These are phyloP conservation scores for Lagenidium sp. DNA, from an alignment of 352 stramenopile genomes.

Conservation along the genomic window DNA sequence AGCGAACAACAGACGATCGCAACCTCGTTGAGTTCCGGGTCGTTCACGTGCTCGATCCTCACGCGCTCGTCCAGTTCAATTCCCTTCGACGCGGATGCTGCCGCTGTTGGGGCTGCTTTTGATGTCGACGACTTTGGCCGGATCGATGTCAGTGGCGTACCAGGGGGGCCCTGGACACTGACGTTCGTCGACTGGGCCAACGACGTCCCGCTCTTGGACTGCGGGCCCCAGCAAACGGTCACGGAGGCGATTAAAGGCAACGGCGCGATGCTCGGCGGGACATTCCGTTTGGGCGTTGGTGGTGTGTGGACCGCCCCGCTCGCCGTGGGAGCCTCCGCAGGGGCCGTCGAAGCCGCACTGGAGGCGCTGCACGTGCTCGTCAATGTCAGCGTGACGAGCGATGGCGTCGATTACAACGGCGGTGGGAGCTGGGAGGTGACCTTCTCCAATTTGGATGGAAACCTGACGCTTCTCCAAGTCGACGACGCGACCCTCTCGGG, in stretches of 20 bases:
- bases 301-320: constrained; percentile 20
- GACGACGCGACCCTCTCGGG: constrained; percentile 16
- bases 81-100: constrained; percentile 16
- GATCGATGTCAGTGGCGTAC: constrained; percentile 8
- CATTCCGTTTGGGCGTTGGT: constrained; percentile 21
- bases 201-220: constrained; percentile 22
- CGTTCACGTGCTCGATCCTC: constrained; percentile 19
- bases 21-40: constrained; percentile 24
- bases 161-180: constrained; percentile 25
- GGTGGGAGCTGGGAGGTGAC: constrained; percentile 32
- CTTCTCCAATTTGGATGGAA: constrained; percentile 23
- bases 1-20: constrained; percentile 30
- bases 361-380: constrained; percentile 12
- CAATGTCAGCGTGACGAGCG: constrained; percentile 17
- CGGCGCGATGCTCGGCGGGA: constrained; percentile 19
- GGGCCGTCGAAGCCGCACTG: constrained; percentile 21
- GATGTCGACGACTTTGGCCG: constrained; percentile 16
- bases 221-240: constrained; percentile 31
- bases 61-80: constrained; percentile 12
- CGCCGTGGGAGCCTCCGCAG: constrained; percentile 12
- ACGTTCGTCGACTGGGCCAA: constrained; percentile 35
- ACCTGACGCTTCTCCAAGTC: constrained; percentile 15
- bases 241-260: constrained; percentile 21
- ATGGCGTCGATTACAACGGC: constrained; percentile 13
- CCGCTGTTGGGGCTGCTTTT: constrained; percentile 17